These are phyloP conservation scores for Chondrostereum purpureum DNA, from an alignment of 1,284 basidiomycete species.

Conservation along the genomic window DNA sequence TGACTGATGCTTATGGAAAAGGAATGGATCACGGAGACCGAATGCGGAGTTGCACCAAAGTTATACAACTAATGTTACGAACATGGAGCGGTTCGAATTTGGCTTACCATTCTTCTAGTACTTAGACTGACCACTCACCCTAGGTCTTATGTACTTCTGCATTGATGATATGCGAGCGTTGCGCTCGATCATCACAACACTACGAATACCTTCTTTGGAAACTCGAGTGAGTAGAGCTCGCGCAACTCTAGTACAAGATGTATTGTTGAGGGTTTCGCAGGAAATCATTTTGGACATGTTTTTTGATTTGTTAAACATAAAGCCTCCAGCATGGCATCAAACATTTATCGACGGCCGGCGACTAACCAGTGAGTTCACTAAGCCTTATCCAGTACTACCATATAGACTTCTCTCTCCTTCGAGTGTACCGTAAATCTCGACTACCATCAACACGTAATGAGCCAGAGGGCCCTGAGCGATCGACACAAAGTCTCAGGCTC, in stretches of 20 bases:
- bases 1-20: slow-evolving; percentile 89
- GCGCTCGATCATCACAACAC: slow-evolving; percentile 76
- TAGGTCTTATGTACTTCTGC: slow-evolving; percentile 89
- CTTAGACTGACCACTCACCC: neutral
- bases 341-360: slow-evolving; percentile 85
- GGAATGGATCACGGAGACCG: slow-evolving; percentile 70
- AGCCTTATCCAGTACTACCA: no score
- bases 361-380: slow-evolving; percentile 64
- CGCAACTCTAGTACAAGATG: no score
- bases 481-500: slow-evolving; percentile 65
- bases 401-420: no score
- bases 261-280: no score
- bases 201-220: slow-evolving; percentile 83
- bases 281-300: slow-evolving; percentile 92
- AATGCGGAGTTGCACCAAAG: slow-evolving; percentile 70
- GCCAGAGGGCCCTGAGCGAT: slow-evolving; percentile 37
- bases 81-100: slow-evolving; percentile 82
- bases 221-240: slow-evolving; percentile 56
- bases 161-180: slow-evolving; percentile 86
- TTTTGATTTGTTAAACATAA: slow-evolving; percentile 89
- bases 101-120: slow-evolving; percentile 3
- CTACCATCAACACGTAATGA: slow-evolving; percentile 26
- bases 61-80: slow-evolving; percentile 79
- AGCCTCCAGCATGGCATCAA: slow-evolving; percentile 83
- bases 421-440: slow-evolving; percentile 65